phyloP scores from a whole-genome alignment of 345 rosid species.

The Arabidopsis thaliana region TAIR10.1 NC_003070.9:28320501-28321000 shows the following conservation, averaged over 20 bases:
- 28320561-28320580: too few relatives aligned
- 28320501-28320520: constrained; percentile 16
- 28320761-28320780: not conserved
- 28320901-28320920: not conserved
- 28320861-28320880: too few relatives aligned
- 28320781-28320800: not conserved
- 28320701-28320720: too few relatives aligned
- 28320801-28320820: not conserved
- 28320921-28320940: constrained; percentile 5
- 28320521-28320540: not conserved
- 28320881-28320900: not conserved
- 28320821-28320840: not conserved
- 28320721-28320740: too few relatives aligned
- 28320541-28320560: not conserved
- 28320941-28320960: constrained; percentile 13
- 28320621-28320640: too few relatives aligned
- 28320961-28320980: not conserved
- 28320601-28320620: too few relatives aligned
- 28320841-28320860: not conserved
- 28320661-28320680: too few relatives aligned
- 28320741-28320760: too few relatives aligned
- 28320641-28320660: too few relatives aligned
- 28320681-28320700: too few relatives aligned
- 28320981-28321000: constrained; percentile 13
- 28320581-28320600: too few relatives aligned